Evolutionary conservation across 495 filamentous ascomycete genomes (phyloP), one percentile per base, ranked within the genome.

Genomic region (Lentithecium fluviatile): DNA sequence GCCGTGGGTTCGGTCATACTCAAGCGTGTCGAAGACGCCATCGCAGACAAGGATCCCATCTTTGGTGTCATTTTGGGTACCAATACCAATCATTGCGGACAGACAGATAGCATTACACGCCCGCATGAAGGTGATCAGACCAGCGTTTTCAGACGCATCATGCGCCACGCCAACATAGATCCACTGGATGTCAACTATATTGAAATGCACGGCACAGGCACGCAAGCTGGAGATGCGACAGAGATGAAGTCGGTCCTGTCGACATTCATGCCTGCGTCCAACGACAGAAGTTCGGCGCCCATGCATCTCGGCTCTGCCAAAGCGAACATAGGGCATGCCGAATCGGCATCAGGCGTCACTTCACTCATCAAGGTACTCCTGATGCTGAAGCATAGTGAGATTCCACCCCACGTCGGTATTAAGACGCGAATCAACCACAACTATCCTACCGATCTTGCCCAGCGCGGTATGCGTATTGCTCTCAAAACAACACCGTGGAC

Each of bases 391-490:
- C 87, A 93, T 68, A 88, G 85, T 68, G 79, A 77, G 32, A 95
- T 97, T 49, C 90, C 91, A 4, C 87, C 90, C 6, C 89, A 94
- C 62, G 85, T 88, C 57, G 90, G 90, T 13, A 93, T 93, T 77
- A 94, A 95, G 76, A 68, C 5, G 62, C 64, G 10, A 59, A 67
- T 55, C 75, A 15, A 62, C 73, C 19, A 76, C 75, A 42, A 59
- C 64, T 23, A 47, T 75, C 0, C n/a, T n/a, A n/a, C 52, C 73
- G 24, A 75, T 75, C 40, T 43, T 78, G 1, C 19, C 5, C 36
- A 17, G 20, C 56, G 48, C 34, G 45, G 45, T 24, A 46, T 59
- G 12, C 38, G 52, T 21, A 59, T 59, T 45, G 56, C 56, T 13
- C 46, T 32, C 8, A 45, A 43, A 17, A 36, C 56, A 13, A 51